Evolutionary conservation across 2,329 filamentous ascomycete genomes (phyloP), one percentile per base, ranked within the genome.

Genomic region (Aspergillus neoniger): DNA sequence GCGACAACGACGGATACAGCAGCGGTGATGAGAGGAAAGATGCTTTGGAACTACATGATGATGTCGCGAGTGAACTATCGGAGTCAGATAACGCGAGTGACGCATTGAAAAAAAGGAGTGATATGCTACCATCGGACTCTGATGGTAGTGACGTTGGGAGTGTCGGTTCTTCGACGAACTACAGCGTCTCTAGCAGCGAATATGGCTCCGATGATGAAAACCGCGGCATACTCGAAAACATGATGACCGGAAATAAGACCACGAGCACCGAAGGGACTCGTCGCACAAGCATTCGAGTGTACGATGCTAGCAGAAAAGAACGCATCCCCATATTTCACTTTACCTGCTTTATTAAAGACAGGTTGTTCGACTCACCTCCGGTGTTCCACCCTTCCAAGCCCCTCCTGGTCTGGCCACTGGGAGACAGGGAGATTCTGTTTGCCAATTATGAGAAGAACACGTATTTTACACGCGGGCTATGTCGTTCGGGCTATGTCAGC

Each of bases 301-400:
- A 30, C 23, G 44, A 49, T n/a, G 23, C 23, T 15, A 49, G 7
- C 44, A 49, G 44, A 28, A 49, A 49, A 8, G 38, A 55, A 14
- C 41, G 23, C 10, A 43, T 55, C 10, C 52, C 52, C 12, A 21
- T 55, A 14, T 55, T 55, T 2, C 52, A 55, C 14, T 55, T 28
- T 15, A 55, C 52, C 2, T 39, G 52, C 17, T 55, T 49, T 44
- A 39, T 57, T 23, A 25, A 39, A 32, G 32, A 19, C 21, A 21
- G 15, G 28, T 17, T 59, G 14, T 59, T 41, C n/a, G 44, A 59
- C 32, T 59, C 57, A 4, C 51, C 57, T 6, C 52, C 57, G 12
- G 57, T 30, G 3, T 43, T 55, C 7, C 57, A 59, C 14, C 57
- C 57, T 2, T 32, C 14, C 4, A 41, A 55, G 23, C 44, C 57